phyloP scores from a whole-genome alignment of 495 filamentous ascomycete species.

The Podospora didyma region DNA sequence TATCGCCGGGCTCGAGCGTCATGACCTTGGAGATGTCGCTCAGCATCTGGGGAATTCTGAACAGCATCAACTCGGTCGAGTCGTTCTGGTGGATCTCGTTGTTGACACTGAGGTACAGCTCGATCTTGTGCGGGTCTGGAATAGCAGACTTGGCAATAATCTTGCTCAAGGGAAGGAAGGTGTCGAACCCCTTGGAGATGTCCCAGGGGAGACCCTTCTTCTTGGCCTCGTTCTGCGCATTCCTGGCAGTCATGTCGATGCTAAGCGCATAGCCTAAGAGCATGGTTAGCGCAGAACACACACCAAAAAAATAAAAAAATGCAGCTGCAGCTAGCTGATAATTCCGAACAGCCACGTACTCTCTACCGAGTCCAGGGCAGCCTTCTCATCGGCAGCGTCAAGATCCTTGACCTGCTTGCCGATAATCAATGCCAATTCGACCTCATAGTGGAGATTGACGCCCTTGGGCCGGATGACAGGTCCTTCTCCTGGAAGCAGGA shows the following conservation, averaged over 20 bases:
- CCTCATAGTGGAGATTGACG: conserved; percentile 87
- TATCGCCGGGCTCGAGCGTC: conserved; percentile 86
- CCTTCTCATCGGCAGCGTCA: conserved; percentile 57
- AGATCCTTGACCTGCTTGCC: conserved; percentile 74
- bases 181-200: conserved; percentile 95
- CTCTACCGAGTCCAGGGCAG: conserved; percentile 58
- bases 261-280: conserved; percentile 69
- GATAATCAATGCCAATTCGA: conserved; percentile 86
- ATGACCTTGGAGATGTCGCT: conserved; percentile 92
- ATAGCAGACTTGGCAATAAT: conserved; percentile 73
- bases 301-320: neutral
- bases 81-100: conserved; percentile 71
- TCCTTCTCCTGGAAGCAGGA: conserved; percentile 72
- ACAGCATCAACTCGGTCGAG: conserved; percentile 86
- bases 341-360: conserved; percentile 43
- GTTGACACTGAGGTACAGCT: conserved; percentile 81
- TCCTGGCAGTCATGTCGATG: conserved; percentile 93
- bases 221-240: conserved; percentile 92
- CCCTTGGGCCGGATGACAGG: conserved; percentile 81
- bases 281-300: neutral
- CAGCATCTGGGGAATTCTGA: conserved; percentile 78
- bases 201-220: conserved; percentile 95
- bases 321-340: neutral
- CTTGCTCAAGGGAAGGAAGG: conserved; percentile 81
- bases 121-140: conserved; percentile 81